These are phyloP conservation scores for Acephala macrosclerotiorum DNA, from an alignment of 2,329 filamentous ascomycete genomes.

Conservation along the genomic window DNA sequence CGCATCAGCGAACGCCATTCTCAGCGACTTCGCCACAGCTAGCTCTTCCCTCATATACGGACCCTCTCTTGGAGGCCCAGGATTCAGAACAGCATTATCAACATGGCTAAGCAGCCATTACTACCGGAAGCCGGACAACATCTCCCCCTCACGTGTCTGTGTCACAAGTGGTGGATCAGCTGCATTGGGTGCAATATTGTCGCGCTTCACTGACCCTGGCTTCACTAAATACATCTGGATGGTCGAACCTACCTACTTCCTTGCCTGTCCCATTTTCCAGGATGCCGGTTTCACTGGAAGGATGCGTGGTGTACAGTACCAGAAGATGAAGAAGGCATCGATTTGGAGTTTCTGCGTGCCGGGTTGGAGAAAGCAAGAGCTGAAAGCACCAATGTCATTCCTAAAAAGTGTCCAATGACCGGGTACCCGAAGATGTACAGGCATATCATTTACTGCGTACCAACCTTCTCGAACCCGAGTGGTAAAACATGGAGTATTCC, in stretches of 20 bases:
- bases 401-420: not conserved
- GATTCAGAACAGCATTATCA: not conserved
- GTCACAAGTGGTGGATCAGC: conserved; percentile 3
- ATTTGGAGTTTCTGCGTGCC: not conserved
- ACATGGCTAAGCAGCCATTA: not conserved
- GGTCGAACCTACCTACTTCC: conserved; percentile 8
- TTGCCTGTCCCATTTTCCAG: conserved; percentile 1
- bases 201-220: not conserved
- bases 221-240: conserved; percentile 4
- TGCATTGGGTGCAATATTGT: not conserved
- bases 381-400: not conserved
- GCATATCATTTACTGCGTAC: conserved; percentile 39
- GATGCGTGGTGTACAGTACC: not conserved
- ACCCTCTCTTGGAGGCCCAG: not conserved
- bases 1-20: not conserved
- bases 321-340: conserved; percentile 1
- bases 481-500: conserved; percentile 67
- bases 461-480: conserved; percentile 75
- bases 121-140: not conserved
- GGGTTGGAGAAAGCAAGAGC: not conserved
- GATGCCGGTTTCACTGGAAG: conserved; percentile 1
- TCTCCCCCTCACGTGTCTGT: not conserved
- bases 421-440: conserved; percentile 1
- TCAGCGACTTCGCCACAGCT: not conserved
- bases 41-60: not conserved